A percentile compares a stretch with the other conserved stretches of the same genome.
phyloP scores from a whole-genome alignment of 2,329 filamentous ascomycete genomes.

The Aspergillus sp. region DNA sequence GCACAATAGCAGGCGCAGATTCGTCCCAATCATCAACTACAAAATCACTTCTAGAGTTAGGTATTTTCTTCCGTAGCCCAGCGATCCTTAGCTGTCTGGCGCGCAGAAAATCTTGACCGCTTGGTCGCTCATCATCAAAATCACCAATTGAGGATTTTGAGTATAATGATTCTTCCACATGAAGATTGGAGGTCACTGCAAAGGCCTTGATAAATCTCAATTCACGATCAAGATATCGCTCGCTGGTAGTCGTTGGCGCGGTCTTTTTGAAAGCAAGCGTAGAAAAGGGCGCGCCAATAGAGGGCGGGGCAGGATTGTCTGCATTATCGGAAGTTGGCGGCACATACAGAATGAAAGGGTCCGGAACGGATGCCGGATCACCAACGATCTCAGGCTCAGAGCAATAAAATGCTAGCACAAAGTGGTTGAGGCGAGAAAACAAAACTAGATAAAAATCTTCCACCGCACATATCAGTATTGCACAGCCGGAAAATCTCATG shows the following conservation, averaged over 20 bases:
- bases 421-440: conserved; percentile 39
- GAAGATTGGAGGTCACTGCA: conserved; percentile 31
- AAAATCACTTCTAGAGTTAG: conserved; percentile 28
- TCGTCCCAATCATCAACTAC: conserved; percentile 42
- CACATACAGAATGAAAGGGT: conserved; percentile 35
- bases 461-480: not conserved
- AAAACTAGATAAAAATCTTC: conserved; percentile 40
- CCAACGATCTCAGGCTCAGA: conserved; percentile 23
- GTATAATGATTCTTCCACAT: conserved; percentile 38
- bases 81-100: conserved; percentile 21
- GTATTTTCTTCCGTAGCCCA: conserved; percentile 8
- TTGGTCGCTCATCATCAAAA: conserved; percentile 11
- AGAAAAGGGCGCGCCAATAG: conserved; percentile 22
- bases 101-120: conserved; percentile 23
- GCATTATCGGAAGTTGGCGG: conserved; percentile 19
- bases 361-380: conserved; percentile 26
- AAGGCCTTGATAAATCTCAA: conserved; percentile 39
- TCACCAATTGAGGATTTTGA: conserved; percentile 14
- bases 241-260: conserved; percentile 14
- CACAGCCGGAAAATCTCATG: not conserved
- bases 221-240: conserved; percentile 19
- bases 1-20: conserved; percentile 13
- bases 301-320: conserved; percentile 9
- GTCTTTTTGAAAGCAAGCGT: conserved; percentile 37
- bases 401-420: conserved; percentile 36